A percentile compares a stretch with the other conserved stretches of the same genome.
phyloP scores from a whole-genome alignment of 805 yeast genomes.

The Lipomyces mesembrius region DNA sequence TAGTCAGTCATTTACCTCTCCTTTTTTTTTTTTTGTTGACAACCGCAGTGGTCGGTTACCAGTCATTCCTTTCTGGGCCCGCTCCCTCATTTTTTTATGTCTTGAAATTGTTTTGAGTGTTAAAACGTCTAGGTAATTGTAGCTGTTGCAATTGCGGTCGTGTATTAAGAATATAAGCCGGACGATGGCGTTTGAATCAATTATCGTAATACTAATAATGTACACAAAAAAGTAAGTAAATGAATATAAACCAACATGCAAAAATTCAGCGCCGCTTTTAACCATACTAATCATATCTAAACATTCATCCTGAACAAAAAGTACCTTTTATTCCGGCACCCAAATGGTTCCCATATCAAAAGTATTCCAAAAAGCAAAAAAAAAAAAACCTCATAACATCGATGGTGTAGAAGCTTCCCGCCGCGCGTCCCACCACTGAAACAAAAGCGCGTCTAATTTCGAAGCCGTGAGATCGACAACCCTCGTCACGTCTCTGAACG shows the following conservation, averaged over 20 bases:
- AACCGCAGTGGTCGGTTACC: background rate
- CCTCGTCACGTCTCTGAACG: background rate
- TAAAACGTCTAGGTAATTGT: background rate
- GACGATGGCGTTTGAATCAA: background rate
- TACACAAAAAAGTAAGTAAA: background rate
- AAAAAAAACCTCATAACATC: background rate
- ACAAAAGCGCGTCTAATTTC: conserved; percentile 6
- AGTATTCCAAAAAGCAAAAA: background rate
- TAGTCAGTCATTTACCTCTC: no score
- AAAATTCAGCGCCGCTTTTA: background rate
- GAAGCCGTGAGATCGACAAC: conserved; percentile 1
- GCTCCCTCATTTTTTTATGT: background rate
- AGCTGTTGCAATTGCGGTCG: background rate
- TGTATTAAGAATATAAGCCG: background rate
- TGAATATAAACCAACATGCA: background rate
- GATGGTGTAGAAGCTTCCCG: background rate
- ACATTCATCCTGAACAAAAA: background rate
- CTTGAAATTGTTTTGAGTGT: background rate
- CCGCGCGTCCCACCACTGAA: conserved; percentile 4
- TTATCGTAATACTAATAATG: background rate
- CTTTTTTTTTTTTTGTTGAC: no score
- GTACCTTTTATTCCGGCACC: background rate
- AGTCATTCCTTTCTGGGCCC: background rate
- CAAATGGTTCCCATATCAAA: background rate
- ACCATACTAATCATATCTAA: background rate